Percentiles rank a stretch among this genome's conserved stretches.
Conservation (phyloP, 2,329 filamentous ascomycete genomes). For the Zasmidium cellare region DNA sequence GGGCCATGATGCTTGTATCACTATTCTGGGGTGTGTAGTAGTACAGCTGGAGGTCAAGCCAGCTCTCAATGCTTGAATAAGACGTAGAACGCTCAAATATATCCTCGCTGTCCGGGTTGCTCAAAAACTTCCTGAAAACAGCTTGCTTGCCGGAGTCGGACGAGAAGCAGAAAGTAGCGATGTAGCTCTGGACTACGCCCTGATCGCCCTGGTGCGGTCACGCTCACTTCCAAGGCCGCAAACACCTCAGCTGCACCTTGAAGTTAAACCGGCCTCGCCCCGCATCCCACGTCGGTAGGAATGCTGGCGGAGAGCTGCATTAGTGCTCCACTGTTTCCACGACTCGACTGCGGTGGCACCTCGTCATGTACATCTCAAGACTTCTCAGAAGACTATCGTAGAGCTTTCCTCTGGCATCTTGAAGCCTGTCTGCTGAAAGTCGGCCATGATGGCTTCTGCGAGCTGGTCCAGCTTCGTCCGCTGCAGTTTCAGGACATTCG, state of each 20-base stretch:
- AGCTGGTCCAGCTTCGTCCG: conserved; percentile 50
- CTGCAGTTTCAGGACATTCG: conserved; percentile 49
- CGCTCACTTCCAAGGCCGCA: background rate
- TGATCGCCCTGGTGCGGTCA: background rate
- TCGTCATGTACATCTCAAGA: background rate
- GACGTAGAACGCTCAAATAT: background rate
- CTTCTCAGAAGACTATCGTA: conserved; percentile 32
- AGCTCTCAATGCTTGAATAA: background rate
- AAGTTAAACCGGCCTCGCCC: background rate
- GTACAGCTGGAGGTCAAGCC: background rate
- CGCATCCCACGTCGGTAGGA: background rate
- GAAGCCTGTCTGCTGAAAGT: conserved; percentile 48
- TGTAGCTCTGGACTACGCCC: background rate
- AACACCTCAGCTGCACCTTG: background rate
- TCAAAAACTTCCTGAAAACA: background rate
- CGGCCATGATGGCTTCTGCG: conserved; percentile 43
- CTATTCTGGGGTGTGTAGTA: background rate
- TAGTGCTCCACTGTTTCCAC: background rate
- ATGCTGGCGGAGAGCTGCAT: background rate
- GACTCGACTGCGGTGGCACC: background rate
- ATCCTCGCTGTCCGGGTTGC: background rate
- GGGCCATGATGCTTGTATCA: conserved; percentile 7
- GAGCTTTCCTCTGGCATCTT: conserved; percentile 47
- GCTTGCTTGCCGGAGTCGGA: background rate
- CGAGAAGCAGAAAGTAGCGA: background rate